These are phyloP conservation scores for Verticillium dahliae DNA, from an alignment of 2,329 filamentous ascomycete species.

Conservation along the genomic window DNA sequence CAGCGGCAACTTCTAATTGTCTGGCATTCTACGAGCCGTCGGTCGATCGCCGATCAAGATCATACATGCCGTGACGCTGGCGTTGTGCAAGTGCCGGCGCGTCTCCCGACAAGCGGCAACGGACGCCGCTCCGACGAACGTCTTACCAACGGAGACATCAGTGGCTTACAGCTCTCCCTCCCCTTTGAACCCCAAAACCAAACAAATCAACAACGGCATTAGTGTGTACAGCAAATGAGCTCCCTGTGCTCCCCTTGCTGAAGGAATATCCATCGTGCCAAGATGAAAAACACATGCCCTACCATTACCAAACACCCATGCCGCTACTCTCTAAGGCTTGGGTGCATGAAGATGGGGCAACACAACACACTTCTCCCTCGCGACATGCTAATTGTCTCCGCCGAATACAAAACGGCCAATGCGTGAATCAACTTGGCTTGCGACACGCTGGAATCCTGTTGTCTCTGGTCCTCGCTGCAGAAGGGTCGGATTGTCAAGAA, in stretches of 20 bases:
- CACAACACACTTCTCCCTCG: constrained; percentile 19
- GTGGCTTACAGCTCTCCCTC: not conserved
- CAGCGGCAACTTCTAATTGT: not conserved
- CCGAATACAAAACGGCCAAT: not conserved
- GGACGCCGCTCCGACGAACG: not conserved
- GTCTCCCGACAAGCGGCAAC: not conserved
- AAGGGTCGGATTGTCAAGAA: not conserved
- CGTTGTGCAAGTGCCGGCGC: not conserved
- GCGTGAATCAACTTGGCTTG: not conserved
- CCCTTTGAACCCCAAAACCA: not conserved
- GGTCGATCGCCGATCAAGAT: not conserved
- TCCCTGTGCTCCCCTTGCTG: constrained; percentile 45
- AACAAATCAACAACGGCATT: constrained; percentile 36
- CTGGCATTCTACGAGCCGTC: not conserved
- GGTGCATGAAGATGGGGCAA: constrained; percentile 53
- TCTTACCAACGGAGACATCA: not conserved
- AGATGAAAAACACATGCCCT: constrained; percentile 36
- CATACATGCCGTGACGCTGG: not conserved
- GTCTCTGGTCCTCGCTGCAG: not conserved
- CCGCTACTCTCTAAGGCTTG: constrained; percentile 15
- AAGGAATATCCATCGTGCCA: constrained; percentile 51
- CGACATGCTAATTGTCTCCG: not conserved
- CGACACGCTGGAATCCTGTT: not conserved
- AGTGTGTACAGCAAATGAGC: constrained; percentile 53
- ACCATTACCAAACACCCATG: constrained; percentile 54